Percentiles rank a stretch among this genome's conserved stretches.
Conservation (phyloP, 495 filamentous ascomycete species). For the Elasticomyces elasticus region DNA sequence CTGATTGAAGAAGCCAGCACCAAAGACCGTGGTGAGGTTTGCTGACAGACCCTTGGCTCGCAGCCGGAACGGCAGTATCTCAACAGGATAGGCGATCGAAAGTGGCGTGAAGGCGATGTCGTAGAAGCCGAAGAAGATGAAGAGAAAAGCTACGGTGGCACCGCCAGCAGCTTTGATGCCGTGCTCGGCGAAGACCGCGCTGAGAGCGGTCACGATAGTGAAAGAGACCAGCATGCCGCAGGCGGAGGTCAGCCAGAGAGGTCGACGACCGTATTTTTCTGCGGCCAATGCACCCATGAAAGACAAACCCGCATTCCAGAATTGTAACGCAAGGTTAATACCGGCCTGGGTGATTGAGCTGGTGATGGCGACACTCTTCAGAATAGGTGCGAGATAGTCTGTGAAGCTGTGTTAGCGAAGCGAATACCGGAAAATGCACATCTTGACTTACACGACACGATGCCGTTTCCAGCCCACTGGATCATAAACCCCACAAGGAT, state of each 20-base stretch:
- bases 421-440: too few species aligned
- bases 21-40: constrained; percentile 2
- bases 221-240: constrained; percentile 9
- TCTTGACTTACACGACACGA: background rate
- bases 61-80: constrained; percentile 57
- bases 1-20: constrained; percentile 24
- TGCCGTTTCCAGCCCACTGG: background rate
- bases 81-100: constrained; percentile 46
- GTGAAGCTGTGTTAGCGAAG: constrained; percentile 15
- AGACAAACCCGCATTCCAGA: constrained; percentile 5
- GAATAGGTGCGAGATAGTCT: constrained; percentile 11
- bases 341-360: background rate
- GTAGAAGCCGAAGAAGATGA: background rate
- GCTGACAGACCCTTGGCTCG: constrained; percentile 61
- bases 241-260: constrained; percentile 8
- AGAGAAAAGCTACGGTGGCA: background rate
- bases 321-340: constrained; percentile 5
- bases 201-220: constrained; percentile 17
- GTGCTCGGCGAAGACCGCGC: background rate
- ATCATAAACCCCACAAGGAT: background rate
- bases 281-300: constrained; percentile 2
- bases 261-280: constrained; percentile 11
- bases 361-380: constrained; percentile 25
- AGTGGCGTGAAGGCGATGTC: constrained; percentile 30
- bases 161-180: background rate